Evolutionary conservation across 805 yeast genomes (phyloP), one percentile per base, ranked within the genome.

Genomic region (Sungouiozyma intestinalis): DNA sequence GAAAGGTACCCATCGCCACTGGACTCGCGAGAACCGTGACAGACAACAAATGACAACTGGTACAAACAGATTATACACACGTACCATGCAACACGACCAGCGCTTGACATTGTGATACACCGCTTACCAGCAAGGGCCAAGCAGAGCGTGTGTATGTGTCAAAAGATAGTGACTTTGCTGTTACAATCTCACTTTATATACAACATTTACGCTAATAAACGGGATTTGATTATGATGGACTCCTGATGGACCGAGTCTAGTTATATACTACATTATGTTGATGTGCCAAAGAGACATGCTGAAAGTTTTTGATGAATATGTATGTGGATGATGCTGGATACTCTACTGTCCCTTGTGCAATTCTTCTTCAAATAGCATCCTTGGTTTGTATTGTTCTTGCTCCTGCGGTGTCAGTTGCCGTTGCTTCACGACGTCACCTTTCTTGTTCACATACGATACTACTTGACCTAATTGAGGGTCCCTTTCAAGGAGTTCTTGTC

Each of bases 391-490:
- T 35, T 46, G 39, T 32, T 48, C 41, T 15, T 47, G 49, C 24
- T 60, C 58, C 27, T 48, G 53, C 3, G 41, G 34, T 2, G 51
- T 40, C 19, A 58, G 38, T 31, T 41, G 41, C 40, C 60, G 51
- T 16, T 52, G 45, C 15, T 57, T 48, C n/a, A 53, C 59, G 8
- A 45, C 42, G 33, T 61, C 55, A 6, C 69, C 68, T 35, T 50
- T 55, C 45, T 60, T 65, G 44, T 65, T 59, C 3, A 65, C 47
- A 48, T 57, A 53, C n/a, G 60, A 57, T 27, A 54, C 51, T 33
- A 51, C 50, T 36, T 42, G 48, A 44, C 49, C 55, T 15, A 52
- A 48, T 44, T 45, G 48, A 16, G 54, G 55, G 36, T 53, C 43
- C 33, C 50, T 49, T 13, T 40, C 41, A 11, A 54, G 16, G 24